Percentiles rank a stretch among this genome's conserved stretches.
Evolutionary conservation across 768 basidiomycete genomes (phyloP).

Genomic region (Rubroboletus pulcherrimus): DNA sequence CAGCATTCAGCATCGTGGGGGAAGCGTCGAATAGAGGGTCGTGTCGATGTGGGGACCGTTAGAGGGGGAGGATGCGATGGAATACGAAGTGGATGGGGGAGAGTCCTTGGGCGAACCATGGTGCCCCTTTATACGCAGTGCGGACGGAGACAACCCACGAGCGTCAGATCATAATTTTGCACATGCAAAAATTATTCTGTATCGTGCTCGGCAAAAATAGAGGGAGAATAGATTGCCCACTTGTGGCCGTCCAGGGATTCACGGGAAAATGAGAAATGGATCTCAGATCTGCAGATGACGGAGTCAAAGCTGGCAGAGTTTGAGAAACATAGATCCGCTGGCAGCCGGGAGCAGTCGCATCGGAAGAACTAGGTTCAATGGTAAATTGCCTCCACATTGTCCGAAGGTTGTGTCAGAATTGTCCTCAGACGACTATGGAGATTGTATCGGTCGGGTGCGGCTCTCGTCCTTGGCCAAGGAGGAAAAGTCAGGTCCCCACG

Average conservation of each 20-base stretch:
- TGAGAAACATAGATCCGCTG: constrained; percentile 33
- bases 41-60: neutral
- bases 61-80: constrained; percentile 1
- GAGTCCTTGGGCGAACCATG: constrained; percentile 1
- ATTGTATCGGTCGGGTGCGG: neutral
- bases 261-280: constrained; percentile 29
- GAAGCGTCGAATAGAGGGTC: neutral
- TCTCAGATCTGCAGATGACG: constrained; percentile 33
- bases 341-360: constrained; percentile 16
- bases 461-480: constrained; percentile 1
- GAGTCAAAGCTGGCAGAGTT: constrained; percentile 22
- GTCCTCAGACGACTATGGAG: neutral
- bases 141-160: constrained; percentile 22
- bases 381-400: constrained; percentile 13
- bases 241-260: constrained; percentile 31
- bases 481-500: constrained; percentile 7
- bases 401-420: constrained; percentile 5
- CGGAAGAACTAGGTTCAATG: constrained; percentile 23
- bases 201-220: constrained; percentile 30
- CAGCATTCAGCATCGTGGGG: constrained; percentile 29
- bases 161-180: constrained; percentile 19
- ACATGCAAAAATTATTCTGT: constrained; percentile 27
- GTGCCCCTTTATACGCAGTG: constrained; percentile 31
- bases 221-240: constrained; percentile 32
- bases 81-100: constrained; percentile 15